Percentiles rank a stretch among this genome's conserved stretches.
These are phyloP conservation scores for Entomortierella beljakovae DNA, from an alignment of 192 early-diverging fungal genomes.

Conservation along the genomic window DNA sequence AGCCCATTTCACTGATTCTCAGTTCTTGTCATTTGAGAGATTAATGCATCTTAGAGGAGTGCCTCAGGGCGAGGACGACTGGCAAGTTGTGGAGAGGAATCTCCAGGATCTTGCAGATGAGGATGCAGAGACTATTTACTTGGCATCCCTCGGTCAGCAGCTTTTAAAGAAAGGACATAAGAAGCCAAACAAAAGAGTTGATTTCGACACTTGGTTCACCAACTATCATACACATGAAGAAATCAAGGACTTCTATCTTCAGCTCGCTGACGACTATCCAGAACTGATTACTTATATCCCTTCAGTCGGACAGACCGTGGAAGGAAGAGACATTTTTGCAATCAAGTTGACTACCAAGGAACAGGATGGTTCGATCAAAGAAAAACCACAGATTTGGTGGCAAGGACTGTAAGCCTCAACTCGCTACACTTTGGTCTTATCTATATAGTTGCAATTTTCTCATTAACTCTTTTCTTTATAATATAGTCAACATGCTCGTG, in stretches of 20 bases:
- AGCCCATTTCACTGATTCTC: constrained; percentile 33
- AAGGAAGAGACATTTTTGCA: constrained; percentile 71
- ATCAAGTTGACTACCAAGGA: constrained; percentile 59
- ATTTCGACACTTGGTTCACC: constrained; percentile 57
- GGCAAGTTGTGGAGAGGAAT: constrained; percentile 43
- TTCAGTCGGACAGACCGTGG: constrained; percentile 67
- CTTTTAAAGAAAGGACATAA: background rate
- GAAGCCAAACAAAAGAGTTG: constrained; percentile 23
- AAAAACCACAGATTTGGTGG: constrained; percentile 55
- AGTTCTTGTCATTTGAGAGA: constrained; percentile 29
- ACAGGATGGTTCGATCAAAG: constrained; percentile 26
- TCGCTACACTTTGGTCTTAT: background rate
- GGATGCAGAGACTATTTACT: constrained; percentile 22
- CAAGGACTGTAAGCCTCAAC: constrained; percentile 45
- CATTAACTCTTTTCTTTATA: background rate
- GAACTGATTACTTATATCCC: constrained; percentile 65
- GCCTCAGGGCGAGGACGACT: constrained; percentile 22
- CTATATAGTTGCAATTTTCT: background rate
- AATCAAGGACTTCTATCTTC: constrained; percentile 63
- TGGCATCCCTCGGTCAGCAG: constrained; percentile 6
- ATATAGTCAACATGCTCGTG: constrained; percentile 64
- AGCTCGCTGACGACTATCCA: constrained; percentile 57
- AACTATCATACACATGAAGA: constrained; percentile 60
- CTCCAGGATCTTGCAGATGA: constrained; percentile 26
- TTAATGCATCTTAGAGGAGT: constrained; percentile 13